These are phyloP conservation scores for Backusella tuberculispora DNA, from an alignment of 192 early-diverging fungal species.

Conservation along the genomic window DNA sequence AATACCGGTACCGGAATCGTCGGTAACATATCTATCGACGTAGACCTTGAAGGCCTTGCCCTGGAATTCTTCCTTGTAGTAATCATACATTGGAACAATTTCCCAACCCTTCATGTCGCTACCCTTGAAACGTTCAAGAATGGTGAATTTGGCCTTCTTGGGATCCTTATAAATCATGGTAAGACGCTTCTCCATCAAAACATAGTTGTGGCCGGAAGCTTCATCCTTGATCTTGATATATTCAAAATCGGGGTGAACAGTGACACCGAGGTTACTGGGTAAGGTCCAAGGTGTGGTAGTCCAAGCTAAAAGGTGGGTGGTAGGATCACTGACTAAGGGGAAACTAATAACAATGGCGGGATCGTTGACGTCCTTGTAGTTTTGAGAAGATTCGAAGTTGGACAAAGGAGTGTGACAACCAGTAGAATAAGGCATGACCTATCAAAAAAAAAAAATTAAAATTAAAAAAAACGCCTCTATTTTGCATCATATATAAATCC, in stretches of 20 bases:
- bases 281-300: slow-evolving; percentile 99
- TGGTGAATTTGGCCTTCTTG: slow-evolving; percentile 92
- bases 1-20: slow-evolving; percentile 94
- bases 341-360: slow-evolving; percentile 94
- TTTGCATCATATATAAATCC: background rate
- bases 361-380: slow-evolving; percentile 98
- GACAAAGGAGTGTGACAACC: slow-evolving; percentile 90
- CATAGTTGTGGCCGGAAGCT: slow-evolving; percentile 78
- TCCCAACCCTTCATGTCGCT: slow-evolving; percentile 81
- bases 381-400: slow-evolving; percentile 96
- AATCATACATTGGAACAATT: slow-evolving; percentile 92
- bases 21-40: slow-evolving; percentile 90
- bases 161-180: slow-evolving; percentile 90
- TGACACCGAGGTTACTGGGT: slow-evolving; percentile 93
- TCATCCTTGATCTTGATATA: slow-evolving; percentile 95
- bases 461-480: background rate
- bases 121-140: slow-evolving; percentile 81
- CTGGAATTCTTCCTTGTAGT: slow-evolving; percentile 73
- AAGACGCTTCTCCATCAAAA: slow-evolving; percentile 86
- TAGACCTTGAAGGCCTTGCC: slow-evolving; percentile 85
- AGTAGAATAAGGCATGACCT: slow-evolving; percentile 97
- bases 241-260: slow-evolving; percentile 90
- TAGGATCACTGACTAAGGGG: slow-evolving; percentile 84
- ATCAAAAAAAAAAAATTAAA: background rate
- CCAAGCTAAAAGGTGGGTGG: slow-evolving; percentile 88